These are phyloP conservation scores for Bipolaris cookei DNA, from an alignment of 2,329 filamentous ascomycete species.

Conservation along the genomic window DNA sequence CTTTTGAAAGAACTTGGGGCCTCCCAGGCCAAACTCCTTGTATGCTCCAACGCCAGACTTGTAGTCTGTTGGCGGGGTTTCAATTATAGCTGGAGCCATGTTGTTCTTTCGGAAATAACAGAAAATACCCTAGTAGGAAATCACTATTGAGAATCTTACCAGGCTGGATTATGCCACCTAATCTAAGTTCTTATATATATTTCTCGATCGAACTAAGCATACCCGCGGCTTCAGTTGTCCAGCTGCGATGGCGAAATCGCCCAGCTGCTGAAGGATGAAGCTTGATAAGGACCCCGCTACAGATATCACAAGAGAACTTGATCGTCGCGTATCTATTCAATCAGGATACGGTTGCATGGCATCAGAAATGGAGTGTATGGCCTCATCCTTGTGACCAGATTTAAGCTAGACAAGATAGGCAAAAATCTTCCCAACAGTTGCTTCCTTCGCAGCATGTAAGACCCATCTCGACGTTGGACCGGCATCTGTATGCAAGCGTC, in stretches of 20 bases:
- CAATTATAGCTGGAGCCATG: slow-evolving; percentile 54
- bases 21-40: slow-evolving; percentile 54
- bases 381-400: slow-evolving; percentile 30
- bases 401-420: slow-evolving; percentile 3
- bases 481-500: neutral
- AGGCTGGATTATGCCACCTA: neutral
- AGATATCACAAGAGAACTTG: neutral
- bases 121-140: neutral
- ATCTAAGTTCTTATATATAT: neutral
- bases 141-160: neutral
- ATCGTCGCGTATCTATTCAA: slow-evolving; percentile 22
- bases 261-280: slow-evolving; percentile 10
- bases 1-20: slow-evolving; percentile 53
- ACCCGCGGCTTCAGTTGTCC: neutral
- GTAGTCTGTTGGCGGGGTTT: slow-evolving; percentile 27
- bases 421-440: neutral
- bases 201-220: neutral
- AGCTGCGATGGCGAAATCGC: neutral
- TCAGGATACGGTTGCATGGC: slow-evolving; percentile 31
- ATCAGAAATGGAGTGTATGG: slow-evolving; percentile 39
- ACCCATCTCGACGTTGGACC: neutral
- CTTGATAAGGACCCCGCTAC: slow-evolving; percentile 8
- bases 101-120: slow-evolving; percentile 2
- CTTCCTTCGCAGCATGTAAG: neutral
- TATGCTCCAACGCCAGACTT: slow-evolving; percentile 46